Evolutionary conservation across 805 yeast genomes (phyloP).

Genomic region (Helenozyma baotianmanensis): DNA sequence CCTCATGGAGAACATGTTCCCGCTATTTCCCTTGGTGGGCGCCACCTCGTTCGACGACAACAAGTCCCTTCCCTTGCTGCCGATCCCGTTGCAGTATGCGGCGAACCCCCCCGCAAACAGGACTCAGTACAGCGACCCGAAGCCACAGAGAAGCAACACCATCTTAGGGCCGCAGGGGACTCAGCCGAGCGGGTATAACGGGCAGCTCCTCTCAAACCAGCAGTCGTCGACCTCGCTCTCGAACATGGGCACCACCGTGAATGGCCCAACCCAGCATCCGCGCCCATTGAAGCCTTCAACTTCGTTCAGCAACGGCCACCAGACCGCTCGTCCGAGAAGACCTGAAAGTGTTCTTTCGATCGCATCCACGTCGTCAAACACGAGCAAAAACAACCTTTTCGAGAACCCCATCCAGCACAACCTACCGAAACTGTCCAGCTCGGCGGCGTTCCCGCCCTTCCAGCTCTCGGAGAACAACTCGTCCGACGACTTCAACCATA

Average conservation of each 20-base stretch:
- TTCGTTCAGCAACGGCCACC: slow-evolving; percentile 10
- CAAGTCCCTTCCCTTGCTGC: slow-evolving; percentile 32
- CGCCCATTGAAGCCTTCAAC: slow-evolving; percentile 9
- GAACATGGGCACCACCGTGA: slow-evolving; percentile 1
- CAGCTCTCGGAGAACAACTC: slow-evolving; percentile 13
- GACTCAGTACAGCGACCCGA: too few species aligned
- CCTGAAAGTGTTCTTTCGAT: slow-evolving; percentile 40
- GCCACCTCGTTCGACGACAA: slow-evolving; percentile 32
- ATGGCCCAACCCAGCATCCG: slow-evolving; percentile 5
- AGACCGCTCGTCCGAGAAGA: slow-evolving; percentile 27
- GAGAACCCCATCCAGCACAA: slow-evolving; percentile 6
- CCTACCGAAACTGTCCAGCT: slow-evolving; percentile 11
- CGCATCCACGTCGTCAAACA: slow-evolving; percentile 33
- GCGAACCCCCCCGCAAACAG: too few species aligned
- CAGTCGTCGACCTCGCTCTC: slow-evolving; percentile 5
- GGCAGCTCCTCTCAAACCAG: slow-evolving; percentile 2
- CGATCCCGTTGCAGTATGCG: slow-evolving; percentile 22
- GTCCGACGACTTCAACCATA: slow-evolving; percentile 11
- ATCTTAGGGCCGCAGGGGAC: too few species aligned
- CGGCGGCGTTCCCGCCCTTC: slow-evolving; percentile 17
- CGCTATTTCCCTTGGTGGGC: slow-evolving; percentile 41
- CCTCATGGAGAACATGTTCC: slow-evolving; percentile 34
- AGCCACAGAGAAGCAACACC: too few species aligned
- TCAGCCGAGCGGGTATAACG: too few species aligned
- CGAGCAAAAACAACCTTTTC: slow-evolving; percentile 12